Evolutionary conservation across 495 filamentous ascomycete genomes (phyloP).

Genomic region (Talaromyces ruber): DNA sequence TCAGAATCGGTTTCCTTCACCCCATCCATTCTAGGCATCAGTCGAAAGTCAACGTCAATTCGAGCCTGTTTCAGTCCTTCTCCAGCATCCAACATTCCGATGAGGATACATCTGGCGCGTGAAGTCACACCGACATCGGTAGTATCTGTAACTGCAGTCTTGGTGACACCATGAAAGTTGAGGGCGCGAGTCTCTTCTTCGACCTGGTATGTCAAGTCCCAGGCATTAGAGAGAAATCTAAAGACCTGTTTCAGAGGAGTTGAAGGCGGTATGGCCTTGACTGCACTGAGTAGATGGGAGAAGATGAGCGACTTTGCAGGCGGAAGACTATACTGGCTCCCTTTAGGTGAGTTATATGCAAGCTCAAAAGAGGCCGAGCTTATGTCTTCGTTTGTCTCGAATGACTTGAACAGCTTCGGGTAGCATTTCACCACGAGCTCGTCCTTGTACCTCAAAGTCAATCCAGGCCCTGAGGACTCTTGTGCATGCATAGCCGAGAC

Average conservation of each 20-base stretch:
- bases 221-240: conserved; percentile 30
- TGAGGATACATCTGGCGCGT: conserved; percentile 31
- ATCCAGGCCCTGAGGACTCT: conserved; percentile 33
- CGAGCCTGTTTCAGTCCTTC: conserved; percentile 12
- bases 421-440: conserved; percentile 75
- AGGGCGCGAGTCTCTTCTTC: conserved; percentile 40
- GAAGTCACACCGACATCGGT: conserved; percentile 20
- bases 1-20: conserved; percentile 8
- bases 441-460: conserved; percentile 71
- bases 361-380: conserved; percentile 22
- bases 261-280: conserved; percentile 23
- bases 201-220: conserved; percentile 28
- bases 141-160: conserved; percentile 24
- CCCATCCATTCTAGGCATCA: conserved; percentile 15
- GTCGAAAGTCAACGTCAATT: conserved; percentile 36
- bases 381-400: conserved; percentile 9
- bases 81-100: conserved; percentile 15
- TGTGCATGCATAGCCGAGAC: conserved; percentile 44
- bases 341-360: conserved; percentile 11
- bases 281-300: conserved; percentile 25
- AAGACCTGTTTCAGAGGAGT: conserved; percentile 28
- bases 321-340: conserved; percentile 15
- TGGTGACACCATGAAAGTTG: conserved; percentile 38
- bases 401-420: conserved; percentile 44
- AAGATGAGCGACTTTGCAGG: conserved; percentile 29